Conservation (phyloP, 495 filamentous ascomycete genomes). For the Neurospora sp. region DNA sequence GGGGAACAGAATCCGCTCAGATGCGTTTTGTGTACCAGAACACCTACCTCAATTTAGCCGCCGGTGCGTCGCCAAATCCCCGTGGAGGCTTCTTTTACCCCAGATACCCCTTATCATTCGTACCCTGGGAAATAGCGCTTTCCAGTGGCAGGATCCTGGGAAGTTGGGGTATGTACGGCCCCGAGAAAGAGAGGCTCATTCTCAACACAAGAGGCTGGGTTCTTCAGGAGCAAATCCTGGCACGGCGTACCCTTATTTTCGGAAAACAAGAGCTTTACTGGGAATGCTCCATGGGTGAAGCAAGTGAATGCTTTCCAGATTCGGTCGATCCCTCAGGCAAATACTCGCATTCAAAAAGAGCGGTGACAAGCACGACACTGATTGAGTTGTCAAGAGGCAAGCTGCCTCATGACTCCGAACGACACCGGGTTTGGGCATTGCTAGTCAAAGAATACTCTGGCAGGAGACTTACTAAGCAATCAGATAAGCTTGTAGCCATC, state of each 20-base stretch:
- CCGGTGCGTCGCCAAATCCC: not conserved
- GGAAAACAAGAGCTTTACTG: constrained; percentile 8
- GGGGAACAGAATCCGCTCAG: not conserved
- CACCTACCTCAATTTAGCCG: not conserved
- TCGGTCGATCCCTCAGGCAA: not conserved
- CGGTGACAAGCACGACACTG: not conserved
- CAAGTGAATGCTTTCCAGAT: constrained; percentile 7
- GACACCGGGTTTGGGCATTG: not conserved
- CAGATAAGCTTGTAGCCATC: constrained; percentile 9
- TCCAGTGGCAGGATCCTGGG: not conserved
- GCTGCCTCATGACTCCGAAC: not conserved
- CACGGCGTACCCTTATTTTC: constrained; percentile 9
- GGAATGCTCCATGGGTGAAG: constrained; percentile 2
- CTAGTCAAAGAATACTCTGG: constrained; percentile 8
- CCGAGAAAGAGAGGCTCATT: not conserved
- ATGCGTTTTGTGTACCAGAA: not conserved
- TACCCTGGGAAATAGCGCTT: not conserved
- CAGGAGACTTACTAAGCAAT: constrained; percentile 4
- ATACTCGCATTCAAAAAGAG: not conserved
- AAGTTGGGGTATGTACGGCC: no score
- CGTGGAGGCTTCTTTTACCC: not conserved
- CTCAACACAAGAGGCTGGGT: constrained; percentile 13
- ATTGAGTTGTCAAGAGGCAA: not conserved
- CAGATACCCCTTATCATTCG: not conserved
- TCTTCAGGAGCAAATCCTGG: constrained; percentile 14